Evolutionary conservation across 192 early-diverging fungal species (phyloP), one percentile per base, ranked within the genome.

Genomic region (Obelidium mucronatum): DNA sequence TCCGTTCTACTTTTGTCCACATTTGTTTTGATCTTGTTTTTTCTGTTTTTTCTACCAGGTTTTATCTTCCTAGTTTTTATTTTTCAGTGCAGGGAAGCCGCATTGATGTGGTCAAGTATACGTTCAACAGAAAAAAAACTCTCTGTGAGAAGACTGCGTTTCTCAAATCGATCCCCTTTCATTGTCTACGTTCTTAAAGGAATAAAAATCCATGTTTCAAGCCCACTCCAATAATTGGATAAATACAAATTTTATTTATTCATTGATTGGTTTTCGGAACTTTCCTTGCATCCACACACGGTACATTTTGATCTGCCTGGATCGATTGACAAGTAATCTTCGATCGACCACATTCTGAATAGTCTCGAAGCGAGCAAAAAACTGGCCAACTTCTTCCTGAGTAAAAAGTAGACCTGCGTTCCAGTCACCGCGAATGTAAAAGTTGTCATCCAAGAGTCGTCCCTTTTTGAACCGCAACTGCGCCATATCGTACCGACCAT

Each of bases 361-460:
- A 35, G 95, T 79, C 35, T 74, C 80, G 71, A 98, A 96, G 64
- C 81, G 84, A 34, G 75, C 84, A 75, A 86, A 92, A 62, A 90
- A 70, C 54, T 58, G 76, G 2, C 74, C 83, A 79, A 90, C 84
- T 26, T 88, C 87, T 76, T 74, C 86, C 74, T 90, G 79, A 2
- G 91, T 92, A 80, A 98, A 98, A 78, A 98, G 98, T 75, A 97
- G 97, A 0, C 96, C 94, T 52, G 95, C 82, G 0, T 97, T 99
- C 13, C 96, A 95, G 83, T 98, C 97, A 35, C 98, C 97, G 31
- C 98, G 92, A 51, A 96, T 93, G 83, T 99, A 99, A 82, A 98
- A 91, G 83, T 98, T 97, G 35, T 96, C 93, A 6, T 94, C 91
- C 6, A 99, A 81, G 79, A 97, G 86, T 33, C 96, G 88, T 44